These are phyloP conservation scores for Lasiodiplodia hormozganensis DNA, from an alignment of 2,329 filamentous ascomycete species.

Conservation along the genomic window DNA sequence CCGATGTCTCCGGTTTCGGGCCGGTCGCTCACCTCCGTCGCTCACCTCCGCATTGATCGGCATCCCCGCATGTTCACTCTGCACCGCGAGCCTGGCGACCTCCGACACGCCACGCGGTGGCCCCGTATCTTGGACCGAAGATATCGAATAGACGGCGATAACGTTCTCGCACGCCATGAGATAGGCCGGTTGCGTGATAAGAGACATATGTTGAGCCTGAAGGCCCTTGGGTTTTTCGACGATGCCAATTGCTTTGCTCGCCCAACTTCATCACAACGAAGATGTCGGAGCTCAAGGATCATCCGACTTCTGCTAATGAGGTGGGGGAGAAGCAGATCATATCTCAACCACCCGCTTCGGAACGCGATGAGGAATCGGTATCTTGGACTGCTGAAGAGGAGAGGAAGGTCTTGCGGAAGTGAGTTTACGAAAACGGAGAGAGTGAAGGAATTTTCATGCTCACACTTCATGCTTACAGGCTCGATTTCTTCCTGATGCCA, in stretches of 20 bases:
- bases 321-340: not conserved
- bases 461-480: conserved; percentile 26
- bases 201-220: not conserved
- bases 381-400: conserved; percentile 41
- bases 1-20: not conserved
- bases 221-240: not conserved
- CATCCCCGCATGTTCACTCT: not conserved
- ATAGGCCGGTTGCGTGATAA: not conserved
- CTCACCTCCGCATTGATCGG: not conserved
- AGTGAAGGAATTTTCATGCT: not conserved
- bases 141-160: not conserved
- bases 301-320: not conserved
- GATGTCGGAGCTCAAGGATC: not conserved
- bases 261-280: not conserved
- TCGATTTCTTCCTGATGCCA: conserved; percentile 40
- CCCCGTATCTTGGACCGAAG: not conserved
- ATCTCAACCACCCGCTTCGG: not conserved
- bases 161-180: not conserved
- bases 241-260: too few species aligned
- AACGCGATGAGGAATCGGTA: not conserved
- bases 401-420: conserved; percentile 42
- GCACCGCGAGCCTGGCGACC: not conserved
- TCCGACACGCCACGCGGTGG: not conserved
- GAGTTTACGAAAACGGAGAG: conserved; percentile 22
- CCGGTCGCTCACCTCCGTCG: conserved; percentile 10